Percentiles rank a stretch among this genome's conserved stretches.
Evolutionary conservation across 2,329 filamentous ascomycete genomes (phyloP).

Genomic region (Colletotrichum paranaense): DNA sequence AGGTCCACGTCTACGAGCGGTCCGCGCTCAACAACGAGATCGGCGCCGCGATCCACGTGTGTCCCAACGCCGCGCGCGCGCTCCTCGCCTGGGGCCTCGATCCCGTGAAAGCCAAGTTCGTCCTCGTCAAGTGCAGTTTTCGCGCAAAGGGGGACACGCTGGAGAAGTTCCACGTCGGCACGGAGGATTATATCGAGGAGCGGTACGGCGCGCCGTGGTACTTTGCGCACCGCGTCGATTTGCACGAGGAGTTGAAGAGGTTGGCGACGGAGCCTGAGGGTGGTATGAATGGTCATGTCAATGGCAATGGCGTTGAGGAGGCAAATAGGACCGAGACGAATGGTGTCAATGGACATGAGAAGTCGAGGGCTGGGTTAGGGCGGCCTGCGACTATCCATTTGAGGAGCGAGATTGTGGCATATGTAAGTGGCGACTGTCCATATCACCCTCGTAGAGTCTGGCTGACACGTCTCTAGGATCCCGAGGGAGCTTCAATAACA

Average conservation of each 20-base stretch:
- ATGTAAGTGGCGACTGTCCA: slow-evolving; percentile 38
- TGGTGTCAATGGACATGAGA: neutral
- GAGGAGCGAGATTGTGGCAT: slow-evolving; percentile 39
- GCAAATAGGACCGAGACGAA: neutral
- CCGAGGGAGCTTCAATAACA: slow-evolving; percentile 41
- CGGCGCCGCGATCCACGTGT: slow-evolving; percentile 52
- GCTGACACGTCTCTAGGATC: slow-evolving; percentile 35
- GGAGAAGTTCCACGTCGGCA: slow-evolving; percentile 35
- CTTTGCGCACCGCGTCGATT: slow-evolving; percentile 52
- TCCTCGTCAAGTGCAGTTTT: slow-evolving; percentile 30
- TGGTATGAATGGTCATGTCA: neutral
- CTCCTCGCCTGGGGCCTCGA: slow-evolving; percentile 50
- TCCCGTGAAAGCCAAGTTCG: slow-evolving; percentile 42
- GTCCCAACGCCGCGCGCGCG: slow-evolving; percentile 51
- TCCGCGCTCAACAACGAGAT: slow-evolving; percentile 50
- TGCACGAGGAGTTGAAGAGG: slow-evolving; percentile 49
- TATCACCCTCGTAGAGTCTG: neutral
- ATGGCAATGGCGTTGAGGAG: neutral
- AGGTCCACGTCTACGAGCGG: slow-evolving; percentile 48
- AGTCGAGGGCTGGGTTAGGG: slow-evolving; percentile 34
- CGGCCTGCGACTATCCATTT: slow-evolving; percentile 41
- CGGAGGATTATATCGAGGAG: slow-evolving; percentile 27
- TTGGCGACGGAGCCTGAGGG: slow-evolving; percentile 44
- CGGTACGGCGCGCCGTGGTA: slow-evolving; percentile 46
- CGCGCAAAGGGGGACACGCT: slow-evolving; percentile 40